Evolutionary conservation across 1,139 yeast species (phyloP).

Genomic region (Sugiyamaella japonica): DNA sequence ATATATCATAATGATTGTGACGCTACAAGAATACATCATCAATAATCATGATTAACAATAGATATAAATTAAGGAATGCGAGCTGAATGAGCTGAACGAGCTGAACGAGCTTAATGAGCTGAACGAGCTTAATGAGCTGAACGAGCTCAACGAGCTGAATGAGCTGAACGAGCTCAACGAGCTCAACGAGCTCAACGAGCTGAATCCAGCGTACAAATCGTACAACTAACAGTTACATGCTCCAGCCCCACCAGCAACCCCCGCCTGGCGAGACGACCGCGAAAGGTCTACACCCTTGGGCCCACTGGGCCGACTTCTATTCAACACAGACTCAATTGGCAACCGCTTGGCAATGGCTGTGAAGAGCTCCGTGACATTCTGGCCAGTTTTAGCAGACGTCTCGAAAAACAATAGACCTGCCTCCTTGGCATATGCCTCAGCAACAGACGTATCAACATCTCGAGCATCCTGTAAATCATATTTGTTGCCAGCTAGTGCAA

Average conservation of each 20-base stretch:
- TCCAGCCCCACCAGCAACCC: conserved; percentile 29
- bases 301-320: conserved; percentile 31
- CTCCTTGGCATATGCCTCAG: conserved; percentile 63
- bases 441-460: conserved; percentile 55
- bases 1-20: not conserved
- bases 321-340: conserved; percentile 41
- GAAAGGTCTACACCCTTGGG: conserved; percentile 40
- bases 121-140: too few species aligned
- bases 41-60: too few species aligned
- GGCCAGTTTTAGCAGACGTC: conserved; percentile 92
- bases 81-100: too few species aligned
- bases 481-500: conserved; percentile 83
- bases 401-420: conserved; percentile 82
- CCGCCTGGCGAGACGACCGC: conserved; percentile 27
- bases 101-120: too few species aligned
- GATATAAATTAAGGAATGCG: conserved; percentile 10
- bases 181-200: too few species aligned
- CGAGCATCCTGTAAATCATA: conserved; percentile 59
- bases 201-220: too few species aligned
- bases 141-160: too few species aligned
- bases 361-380: conserved; percentile 77
- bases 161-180: too few species aligned
- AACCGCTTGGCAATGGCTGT: conserved; percentile 64
- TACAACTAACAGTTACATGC: conserved; percentile 43
- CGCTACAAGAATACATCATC: too few species aligned